phyloP scores from a whole-genome alignment of 2,329 filamentous ascomycete species.

The Dendryphion nanum region DNA sequence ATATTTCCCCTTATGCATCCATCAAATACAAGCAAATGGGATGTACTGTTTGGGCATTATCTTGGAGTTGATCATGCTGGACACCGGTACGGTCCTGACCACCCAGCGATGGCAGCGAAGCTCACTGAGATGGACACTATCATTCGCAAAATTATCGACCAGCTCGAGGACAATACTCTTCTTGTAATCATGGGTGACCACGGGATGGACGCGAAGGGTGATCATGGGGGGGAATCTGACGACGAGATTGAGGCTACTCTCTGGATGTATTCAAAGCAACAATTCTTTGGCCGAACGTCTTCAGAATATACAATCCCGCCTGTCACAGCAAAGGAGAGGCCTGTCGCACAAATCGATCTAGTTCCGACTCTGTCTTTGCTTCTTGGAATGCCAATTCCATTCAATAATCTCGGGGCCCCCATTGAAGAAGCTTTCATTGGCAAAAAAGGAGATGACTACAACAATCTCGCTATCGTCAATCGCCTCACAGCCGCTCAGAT shows the following conservation, averaged over 20 bases:
- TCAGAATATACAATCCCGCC: conserved; percentile 58
- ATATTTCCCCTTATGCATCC: conserved; percentile 77
- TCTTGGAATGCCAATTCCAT: conserved; percentile 88
- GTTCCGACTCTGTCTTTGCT: conserved; percentile 89
- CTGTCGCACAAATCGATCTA: conserved; percentile 85
- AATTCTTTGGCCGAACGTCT: conserved; percentile 75
- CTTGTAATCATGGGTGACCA: conserved; percentile 98
- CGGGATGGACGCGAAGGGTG: conserved; percentile 95
- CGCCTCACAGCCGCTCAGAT: conserved; percentile 81
- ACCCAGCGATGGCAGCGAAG: conserved; percentile 88
- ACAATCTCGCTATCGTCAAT: conserved; percentile 74
- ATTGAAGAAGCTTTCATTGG: conserved; percentile 93
- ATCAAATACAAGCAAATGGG: conserved; percentile 71
- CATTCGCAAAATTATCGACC: conserved; percentile 67
- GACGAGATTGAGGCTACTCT: conserved; percentile 92
- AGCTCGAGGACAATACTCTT: conserved; percentile 80
- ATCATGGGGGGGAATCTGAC: conserved; percentile 97
- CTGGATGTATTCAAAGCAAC: conserved; percentile 96
- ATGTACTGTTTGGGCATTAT: conserved; percentile 91
- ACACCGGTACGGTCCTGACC: conserved; percentile 91
- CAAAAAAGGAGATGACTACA: conserved; percentile 65
- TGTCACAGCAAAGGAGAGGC: conserved; percentile 71
- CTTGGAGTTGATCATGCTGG: conserved; percentile 96
- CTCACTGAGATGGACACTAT: conserved; percentile 86
- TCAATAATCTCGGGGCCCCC: conserved; percentile 89